phyloP scores from a whole-genome alignment of 2,329 filamentous ascomycete species.

The Pestalotiopsis sp. region DNA sequence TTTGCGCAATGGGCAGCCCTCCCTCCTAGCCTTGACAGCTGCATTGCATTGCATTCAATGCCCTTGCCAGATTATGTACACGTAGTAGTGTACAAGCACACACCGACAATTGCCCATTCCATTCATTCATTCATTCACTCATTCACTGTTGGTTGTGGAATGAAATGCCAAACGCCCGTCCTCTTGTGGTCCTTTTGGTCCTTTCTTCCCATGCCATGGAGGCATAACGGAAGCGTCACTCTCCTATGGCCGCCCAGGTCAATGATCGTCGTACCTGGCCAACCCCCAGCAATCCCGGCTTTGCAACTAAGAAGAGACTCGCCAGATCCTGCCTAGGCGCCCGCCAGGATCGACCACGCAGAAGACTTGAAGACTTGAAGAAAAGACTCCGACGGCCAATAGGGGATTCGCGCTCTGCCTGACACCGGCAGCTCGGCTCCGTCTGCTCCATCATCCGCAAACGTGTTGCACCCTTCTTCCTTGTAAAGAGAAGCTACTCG shows the following conservation, averaged over 20 bases:
- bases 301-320: background rate
- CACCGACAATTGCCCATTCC: background rate
- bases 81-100: background rate
- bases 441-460: conserved; percentile 4
- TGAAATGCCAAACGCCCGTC: background rate
- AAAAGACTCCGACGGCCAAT: conserved; percentile 8
- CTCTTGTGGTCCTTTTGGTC: background rate
- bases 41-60: background rate
- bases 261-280: conserved; percentile 9
- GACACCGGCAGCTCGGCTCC: conserved; percentile 12
- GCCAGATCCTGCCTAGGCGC: background rate
- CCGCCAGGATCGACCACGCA: conserved; percentile 6
- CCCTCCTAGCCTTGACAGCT: background rate
- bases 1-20: background rate
- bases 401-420: background rate
- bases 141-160: background rate
- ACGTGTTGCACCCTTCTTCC: conserved; percentile 5
- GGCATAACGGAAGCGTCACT: background rate
- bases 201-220: background rate
- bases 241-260: background rate
- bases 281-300: background rate
- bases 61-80: background rate
- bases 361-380: background rate
- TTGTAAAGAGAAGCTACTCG: background rate
- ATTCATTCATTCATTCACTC: background rate